Evolutionary conservation across 192 early-diverging fungal species (phyloP), one percentile per base, ranked within the genome.

Genomic region (Phycomyces nitens): DNA sequence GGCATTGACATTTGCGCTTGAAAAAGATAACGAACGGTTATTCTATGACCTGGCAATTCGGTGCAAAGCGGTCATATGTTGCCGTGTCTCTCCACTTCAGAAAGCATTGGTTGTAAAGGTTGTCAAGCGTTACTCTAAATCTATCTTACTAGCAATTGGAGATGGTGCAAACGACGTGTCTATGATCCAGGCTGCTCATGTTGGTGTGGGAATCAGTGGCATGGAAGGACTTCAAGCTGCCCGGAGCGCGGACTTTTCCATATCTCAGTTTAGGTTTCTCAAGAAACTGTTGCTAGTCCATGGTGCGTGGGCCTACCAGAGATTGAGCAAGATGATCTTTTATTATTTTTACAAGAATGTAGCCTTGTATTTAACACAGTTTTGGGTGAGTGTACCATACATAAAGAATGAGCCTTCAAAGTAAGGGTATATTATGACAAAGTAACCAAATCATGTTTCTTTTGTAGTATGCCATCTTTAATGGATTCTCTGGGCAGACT

Each of bases 341-440:
- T 99, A 92, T 80, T 94, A 90, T 62, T 99, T 99, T 80, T 99
- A 99, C 84, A 99, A 99, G 80, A 99, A 99, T 75, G 95, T 99
- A 60, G 91, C 95, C 27, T 81, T 99, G 65, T 99, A 98, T 79
- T 81, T 95, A 70, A 99, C 96, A 49, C 97, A 99, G 81, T 91
- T 99, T 65, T 99, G 97, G 97, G 78, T 80, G 71, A 71, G 69
- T 16, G 41, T 34, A 34, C 29, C 7, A 2, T 34, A 7, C 2
- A 34, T 34, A 22, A 40, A 20, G 18, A 9, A 10, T 2, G 20
- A 20, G 24, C 53, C 9, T 21, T 24, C 24, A 11, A 47, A 2
- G 44, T n/a, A 43, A 5, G 47, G 1, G 49, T 42, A 8, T 44
- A 34, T 16, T 52, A 47, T 50, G 27, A 29, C 16, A 29, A 34